Evolutionary conservation across 768 basidiomycete species (phyloP), one percentile per base, ranked within the genome.

Genomic region (Kwoniella botswanensis): DNA sequence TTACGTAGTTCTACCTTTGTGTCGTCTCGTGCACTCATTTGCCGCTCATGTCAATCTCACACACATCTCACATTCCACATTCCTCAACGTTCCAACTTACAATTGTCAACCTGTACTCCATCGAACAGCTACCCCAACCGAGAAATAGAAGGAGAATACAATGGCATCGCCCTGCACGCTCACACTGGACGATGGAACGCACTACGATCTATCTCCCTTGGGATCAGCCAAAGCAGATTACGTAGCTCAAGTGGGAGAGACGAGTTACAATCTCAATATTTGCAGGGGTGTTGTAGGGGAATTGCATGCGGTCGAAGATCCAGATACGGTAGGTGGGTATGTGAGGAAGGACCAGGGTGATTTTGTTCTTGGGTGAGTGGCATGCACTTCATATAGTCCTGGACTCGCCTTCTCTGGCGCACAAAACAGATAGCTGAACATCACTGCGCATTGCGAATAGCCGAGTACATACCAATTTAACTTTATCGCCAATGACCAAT

Each of bases 391-490:
- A 46, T 71, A 12, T 12, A 9, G 7, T 35, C n/a, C n/a, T 70
- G 29, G 53, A 29, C 18, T 55, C 4, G 26, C 26, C 26, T 26
- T 26, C 26, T 12, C 43, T 41, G 22, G 26, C 17, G 9, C 2
- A 29, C 58, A 58, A 22, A 55, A 29, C 18, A 17, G 11, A 54
- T n/a, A 24, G 43, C 46, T 15, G 46, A 13, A 15, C 13, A 50
- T 50, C 17, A 18, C 18, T 29, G 17, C 13, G n/a, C 57, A 35
- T 22, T 13, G 46, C 50, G 35, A 55, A 42, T 60, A 90, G 90
- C 44, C 84, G 86, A 64, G 82, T 87, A 21, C 93, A 93, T 75
- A 89, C 89, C 15, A 91, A 90, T 0, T 84, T 94, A 60, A 54
- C 72, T 77, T 81, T 70, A 71, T 91, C 61, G 82, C 87, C 71